Percentiles rank a stretch among this genome's conserved stretches.
These are phyloP conservation scores for Solanum pimpinellifolium DNA, from an alignment of 257 asterid species.

Conservation along the genomic window DNA sequence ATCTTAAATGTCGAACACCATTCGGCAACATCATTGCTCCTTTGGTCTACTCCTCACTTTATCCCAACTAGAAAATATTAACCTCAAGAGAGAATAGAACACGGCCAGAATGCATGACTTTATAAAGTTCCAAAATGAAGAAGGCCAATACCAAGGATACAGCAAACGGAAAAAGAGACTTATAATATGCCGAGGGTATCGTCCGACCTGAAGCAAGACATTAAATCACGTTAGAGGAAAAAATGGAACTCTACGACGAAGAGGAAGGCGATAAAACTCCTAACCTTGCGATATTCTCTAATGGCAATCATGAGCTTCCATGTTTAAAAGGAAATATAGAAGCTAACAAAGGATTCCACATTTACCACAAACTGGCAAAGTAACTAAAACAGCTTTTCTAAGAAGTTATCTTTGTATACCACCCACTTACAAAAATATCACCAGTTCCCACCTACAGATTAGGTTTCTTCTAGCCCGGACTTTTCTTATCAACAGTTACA, in stretches of 20 bases:
- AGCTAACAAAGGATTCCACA: not conserved
- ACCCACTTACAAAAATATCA: not conserved
- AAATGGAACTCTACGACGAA: not conserved
- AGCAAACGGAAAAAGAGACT: constrained; percentile 67
- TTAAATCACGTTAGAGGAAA: not conserved
- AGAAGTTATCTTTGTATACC: not conserved
- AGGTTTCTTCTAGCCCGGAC: not conserved
- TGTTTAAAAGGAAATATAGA: not conserved
- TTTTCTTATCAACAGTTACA: not conserved
- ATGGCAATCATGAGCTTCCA: not conserved
- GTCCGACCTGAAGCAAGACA: constrained; percentile 48
- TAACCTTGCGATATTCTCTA: not conserved
- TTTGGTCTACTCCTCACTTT: constrained; percentile 16
- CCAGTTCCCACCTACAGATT: not conserved
- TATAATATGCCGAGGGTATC: constrained; percentile 69
- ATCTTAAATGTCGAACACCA: not conserved
- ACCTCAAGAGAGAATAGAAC: constrained; percentile 34
- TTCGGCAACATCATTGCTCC: not conserved
- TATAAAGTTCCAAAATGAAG: constrained; percentile 80
- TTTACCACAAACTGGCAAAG: not conserved
- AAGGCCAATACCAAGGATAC: constrained; percentile 98
- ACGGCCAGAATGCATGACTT: constrained; percentile 46
- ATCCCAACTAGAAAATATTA: constrained; percentile 45
- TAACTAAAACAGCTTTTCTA: not conserved
- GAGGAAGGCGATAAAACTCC: not conserved